A percentile compares a stretch with the other conserved stretches of the same genome.
Evolutionary conservation across 1,284 basidiomycete genomes (phyloP).

Genomic region (Cutaneotrichosporon cyanovorans): DNA sequence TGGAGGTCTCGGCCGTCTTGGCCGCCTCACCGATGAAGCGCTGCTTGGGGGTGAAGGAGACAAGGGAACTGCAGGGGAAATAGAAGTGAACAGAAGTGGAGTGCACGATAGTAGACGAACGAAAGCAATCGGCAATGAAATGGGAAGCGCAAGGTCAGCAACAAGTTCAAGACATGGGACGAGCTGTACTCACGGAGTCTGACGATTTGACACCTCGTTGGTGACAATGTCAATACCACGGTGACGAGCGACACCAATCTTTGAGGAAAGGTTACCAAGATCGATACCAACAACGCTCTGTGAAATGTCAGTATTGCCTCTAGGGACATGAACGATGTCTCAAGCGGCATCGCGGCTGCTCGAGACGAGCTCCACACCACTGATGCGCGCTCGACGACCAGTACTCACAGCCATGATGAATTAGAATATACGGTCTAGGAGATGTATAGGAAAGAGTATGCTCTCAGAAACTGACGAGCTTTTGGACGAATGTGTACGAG

Average conservation of each 20-base stretch:
- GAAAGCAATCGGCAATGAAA: background rate
- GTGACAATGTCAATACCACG: conserved; percentile 90
- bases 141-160: conserved; percentile 1
- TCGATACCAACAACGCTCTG: conserved; percentile 77
- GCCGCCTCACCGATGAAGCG: conserved; percentile 83
- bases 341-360: too few species aligned
- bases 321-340: background rate
- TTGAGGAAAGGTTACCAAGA: conserved; percentile 78
- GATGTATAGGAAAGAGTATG: background rate
- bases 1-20: conserved; percentile 94
- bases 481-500: background rate
- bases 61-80: conserved; percentile 60
- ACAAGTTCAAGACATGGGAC: background rate
- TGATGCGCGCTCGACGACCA: too few species aligned
- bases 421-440: background rate
- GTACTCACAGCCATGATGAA: conserved; percentile 6
- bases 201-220: conserved; percentile 91
- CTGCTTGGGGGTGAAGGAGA: conserved; percentile 83
- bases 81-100: background rate
- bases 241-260: conserved; percentile 89
- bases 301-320: background rate
- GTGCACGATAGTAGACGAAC: conserved; percentile 1
- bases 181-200: conserved; percentile 68
- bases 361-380: too few species aligned
- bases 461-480: background rate